Conservation (phyloP, 2,329 filamentous ascomycete species). For the Aspergillus uvarum region DNA sequence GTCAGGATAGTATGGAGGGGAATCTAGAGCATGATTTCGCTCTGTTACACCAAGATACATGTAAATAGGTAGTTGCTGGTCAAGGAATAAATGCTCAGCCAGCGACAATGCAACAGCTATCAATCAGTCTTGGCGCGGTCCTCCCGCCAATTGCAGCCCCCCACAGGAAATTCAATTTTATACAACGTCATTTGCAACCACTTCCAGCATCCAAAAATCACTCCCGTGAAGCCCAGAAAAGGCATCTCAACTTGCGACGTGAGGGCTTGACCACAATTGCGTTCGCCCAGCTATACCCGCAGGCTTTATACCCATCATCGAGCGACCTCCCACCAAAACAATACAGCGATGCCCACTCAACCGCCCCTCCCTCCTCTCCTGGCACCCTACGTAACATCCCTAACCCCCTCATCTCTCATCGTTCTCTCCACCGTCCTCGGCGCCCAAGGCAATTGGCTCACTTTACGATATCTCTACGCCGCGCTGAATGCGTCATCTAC, state of each 20-base stretch:
- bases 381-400: conserved; percentile 37
- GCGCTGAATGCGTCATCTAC: conserved; percentile 37
- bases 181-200: conserved; percentile 19
- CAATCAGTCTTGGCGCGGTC: conserved; percentile 24
- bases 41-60: no score
- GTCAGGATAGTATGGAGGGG: no score
- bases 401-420: conserved; percentile 40
- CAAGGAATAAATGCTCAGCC: no score
- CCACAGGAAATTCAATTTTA: conserved; percentile 24
- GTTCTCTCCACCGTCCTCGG: conserved; percentile 46
- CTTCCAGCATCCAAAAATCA: no score
- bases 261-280: no score
- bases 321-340: not conserved
- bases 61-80: no score
- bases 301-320: not conserved
- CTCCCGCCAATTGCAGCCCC: conserved; percentile 26
- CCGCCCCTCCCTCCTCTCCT: conserved; percentile 43
- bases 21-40: no score
- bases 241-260: no score
- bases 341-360: conserved; percentile 38
- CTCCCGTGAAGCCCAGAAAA: no score
- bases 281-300: not conserved
- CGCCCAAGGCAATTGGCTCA: conserved; percentile 58
- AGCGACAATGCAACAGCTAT: not conserved
- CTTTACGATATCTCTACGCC: conserved; percentile 52